Evolutionary conservation across 805 yeast species (phyloP).

Genomic region (Kregervanrija delftensis): DNA sequence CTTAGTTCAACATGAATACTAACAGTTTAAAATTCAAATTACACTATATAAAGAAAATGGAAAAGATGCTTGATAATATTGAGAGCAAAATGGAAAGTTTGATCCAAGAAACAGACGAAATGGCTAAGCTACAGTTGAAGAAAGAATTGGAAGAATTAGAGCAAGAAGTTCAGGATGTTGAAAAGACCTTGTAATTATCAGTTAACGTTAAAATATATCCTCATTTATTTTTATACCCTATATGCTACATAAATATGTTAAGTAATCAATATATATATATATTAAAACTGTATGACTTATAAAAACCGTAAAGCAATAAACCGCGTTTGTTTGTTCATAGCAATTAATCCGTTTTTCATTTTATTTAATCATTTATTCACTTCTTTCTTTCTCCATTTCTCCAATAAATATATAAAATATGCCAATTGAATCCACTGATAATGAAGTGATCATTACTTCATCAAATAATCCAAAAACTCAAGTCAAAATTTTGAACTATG

Average conservation of each 20-base stretch:
- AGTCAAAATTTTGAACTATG: conserved; percentile 71
- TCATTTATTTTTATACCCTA: background rate
- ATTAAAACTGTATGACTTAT: too few species aligned
- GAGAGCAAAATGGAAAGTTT: conserved; percentile 60
- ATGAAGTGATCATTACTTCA: conserved; percentile 52
- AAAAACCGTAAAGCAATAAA: too few species aligned
- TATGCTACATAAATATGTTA: too few species aligned
- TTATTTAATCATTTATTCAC: too few species aligned
- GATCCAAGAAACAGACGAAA: conserved; percentile 39
- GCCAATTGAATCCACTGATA: conserved; percentile 63
- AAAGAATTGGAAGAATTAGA: conserved; percentile 8
- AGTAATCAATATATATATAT: too few species aligned
- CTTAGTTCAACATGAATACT: too few species aligned
- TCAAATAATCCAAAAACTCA: conserved; percentile 45
- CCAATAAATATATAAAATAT: conserved; percentile 25
- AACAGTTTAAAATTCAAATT: too few species aligned
- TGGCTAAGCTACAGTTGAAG: background rate
- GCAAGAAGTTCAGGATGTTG: conserved; percentile 1
- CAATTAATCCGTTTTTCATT: too few species aligned
- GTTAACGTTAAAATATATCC: background rate
- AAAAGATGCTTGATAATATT: conserved; percentile 54
- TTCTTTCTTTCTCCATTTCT: background rate
- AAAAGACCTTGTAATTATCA: background rate
- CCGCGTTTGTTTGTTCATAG: too few species aligned
- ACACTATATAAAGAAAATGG: conserved; percentile 30